Evolutionary conservation across 1,139 yeast species (phyloP).

Genomic region (Yamadazyma songkhlaensis): DNA sequence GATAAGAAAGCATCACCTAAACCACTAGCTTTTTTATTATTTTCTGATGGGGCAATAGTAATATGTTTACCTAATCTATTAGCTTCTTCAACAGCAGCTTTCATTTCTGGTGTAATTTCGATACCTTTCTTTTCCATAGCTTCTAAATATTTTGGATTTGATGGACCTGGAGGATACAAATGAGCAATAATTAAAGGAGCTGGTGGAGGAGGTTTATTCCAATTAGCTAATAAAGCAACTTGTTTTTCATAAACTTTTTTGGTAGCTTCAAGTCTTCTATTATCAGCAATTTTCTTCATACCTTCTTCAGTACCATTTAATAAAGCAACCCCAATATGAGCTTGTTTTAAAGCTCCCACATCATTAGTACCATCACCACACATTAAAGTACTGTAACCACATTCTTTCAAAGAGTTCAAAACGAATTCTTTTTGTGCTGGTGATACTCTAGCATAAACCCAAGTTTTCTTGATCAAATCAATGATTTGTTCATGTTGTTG

Average conservation of each 20-base stretch:
- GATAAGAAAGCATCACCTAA: slow-evolving; percentile 74
- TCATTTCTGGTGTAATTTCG: slow-evolving; percentile 65
- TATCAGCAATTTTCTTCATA: slow-evolving; percentile 84
- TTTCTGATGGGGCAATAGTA: slow-evolving; percentile 27
- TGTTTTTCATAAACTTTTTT: slow-evolving; percentile 81
- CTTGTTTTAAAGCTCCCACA: slow-evolving; percentile 98
- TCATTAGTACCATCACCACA: slow-evolving; percentile 99
- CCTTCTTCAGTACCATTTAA: slow-evolving; percentile 97
- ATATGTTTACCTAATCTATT: slow-evolving; percentile 31
- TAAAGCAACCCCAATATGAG: slow-evolving; percentile 95
- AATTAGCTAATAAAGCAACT: slow-evolving; percentile 67
- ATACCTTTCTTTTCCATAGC: slow-evolving; percentile 86
- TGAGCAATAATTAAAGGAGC: slow-evolving; percentile 89
- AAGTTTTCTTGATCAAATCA: slow-evolving; percentile 78
- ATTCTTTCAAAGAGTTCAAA: slow-evolving; percentile 74
- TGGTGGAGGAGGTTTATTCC: slow-evolving; percentile 85
- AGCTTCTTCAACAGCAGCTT: slow-evolving; percentile 53
- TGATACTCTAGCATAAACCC: slow-evolving; percentile 98
- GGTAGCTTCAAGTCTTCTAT: slow-evolving; percentile 63
- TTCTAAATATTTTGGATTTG: slow-evolving; percentile 81
- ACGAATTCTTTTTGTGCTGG: slow-evolving; percentile 94
- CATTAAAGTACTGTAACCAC: slow-evolving; percentile 94
- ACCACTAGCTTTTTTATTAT: slow-evolving; percentile 31
- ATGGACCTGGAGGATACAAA: slow-evolving; percentile 93
- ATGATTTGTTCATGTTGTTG: slow-evolving; percentile 62